Conservation (phyloP, 1,284 basidiomycete genomes). For the Coriolopsis trogii region DNA sequence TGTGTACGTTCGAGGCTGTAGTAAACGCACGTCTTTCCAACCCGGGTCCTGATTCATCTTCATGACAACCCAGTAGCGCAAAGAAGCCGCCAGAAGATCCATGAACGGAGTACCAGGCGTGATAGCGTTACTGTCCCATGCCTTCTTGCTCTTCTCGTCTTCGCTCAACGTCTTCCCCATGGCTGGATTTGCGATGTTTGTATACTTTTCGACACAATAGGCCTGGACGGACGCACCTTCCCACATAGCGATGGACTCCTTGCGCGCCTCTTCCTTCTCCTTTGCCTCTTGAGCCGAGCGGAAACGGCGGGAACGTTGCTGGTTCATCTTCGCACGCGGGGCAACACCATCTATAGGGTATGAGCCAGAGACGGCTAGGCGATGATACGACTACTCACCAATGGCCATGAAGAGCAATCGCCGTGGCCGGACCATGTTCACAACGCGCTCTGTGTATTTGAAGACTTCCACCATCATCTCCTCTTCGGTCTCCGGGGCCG, state of each 20-base stretch:
- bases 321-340: slow-evolving; percentile 99
- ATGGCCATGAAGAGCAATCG: slow-evolving; percentile 99
- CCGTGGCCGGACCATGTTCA: slow-evolving; percentile 95
- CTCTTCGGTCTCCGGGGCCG: slow-evolving; percentile 95
- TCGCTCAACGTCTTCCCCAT: slow-evolving; percentile 92
- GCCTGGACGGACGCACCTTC: slow-evolving; percentile 56
- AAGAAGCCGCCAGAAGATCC: slow-evolving; percentile 85
- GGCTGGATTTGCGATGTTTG: slow-evolving; percentile 45
- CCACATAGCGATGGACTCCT: slow-evolving; percentile 84
- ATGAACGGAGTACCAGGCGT: slow-evolving; percentile 99
- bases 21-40: slow-evolving; percentile 82
- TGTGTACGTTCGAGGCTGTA: neutral
- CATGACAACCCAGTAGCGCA: slow-evolving; percentile 96
- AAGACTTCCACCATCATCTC: slow-evolving; percentile 99
- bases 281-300: slow-evolving; percentile 93
- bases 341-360: slow-evolving; percentile 85
- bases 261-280: slow-evolving; percentile 87
- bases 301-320: slow-evolving; percentile 96
- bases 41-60: slow-evolving; percentile 96
- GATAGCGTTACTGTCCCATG: slow-evolving; percentile 99
- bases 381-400: slow-evolving; percentile 50
- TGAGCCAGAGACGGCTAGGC: slow-evolving; percentile 1
- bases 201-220: neutral
- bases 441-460: slow-evolving; percentile 95
- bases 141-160: slow-evolving; percentile 81